Evolutionary conservation across 2,329 filamentous ascomycete genomes (phyloP), one percentile per base, ranked within the genome.

Genomic region (Phyllosticta paracitricarpa): DNA sequence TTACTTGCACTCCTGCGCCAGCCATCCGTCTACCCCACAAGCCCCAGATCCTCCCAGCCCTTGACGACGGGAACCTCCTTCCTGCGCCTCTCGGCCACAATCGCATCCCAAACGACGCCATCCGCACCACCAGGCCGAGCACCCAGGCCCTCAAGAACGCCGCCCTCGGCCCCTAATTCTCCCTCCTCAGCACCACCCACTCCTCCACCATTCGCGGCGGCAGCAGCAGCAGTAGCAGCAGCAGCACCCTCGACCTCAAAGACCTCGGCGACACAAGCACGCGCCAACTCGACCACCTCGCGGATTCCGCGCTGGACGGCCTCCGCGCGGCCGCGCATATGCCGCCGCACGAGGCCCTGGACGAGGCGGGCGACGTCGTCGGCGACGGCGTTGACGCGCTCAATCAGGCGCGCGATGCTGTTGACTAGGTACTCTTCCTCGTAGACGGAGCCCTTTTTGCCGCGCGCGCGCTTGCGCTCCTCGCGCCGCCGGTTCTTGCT

Each of bases 341-440:
- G 84, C 35, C 94, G 79, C 61, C 91, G 82, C 64, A 91, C 79
- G 62, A 97, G 77, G 0, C 88, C 91, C 65, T 89, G 85, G 0
- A 96, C 82, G 7, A 97, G 79, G 17, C 86, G 77, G 69, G 85
- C 82, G 0, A 90, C 84, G 72, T 99, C 94, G 0, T 83, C 81
- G 57, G 85, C 82, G 2, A 87, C 82, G 24, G 79, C 80, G 72
- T 92, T 91, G 24, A 96, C 84, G 40, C 92, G 82, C 72, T 96
- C 91, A 14, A 96, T 84, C 35, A 99, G 80, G 25, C 94, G 81
- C 12, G 87, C 84, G 40, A 97, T 86, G 66, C 88, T 93, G 72
- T 92, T 94, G 62, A 96, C 87, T 4, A 99, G 83, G 73, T 99
- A 99, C 74, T 97, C 94, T 71, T 97, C 93, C 74, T 99, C 94